phyloP scores from a whole-genome alignment of 257 asterid species.

The Solanum virginianum region DNA sequence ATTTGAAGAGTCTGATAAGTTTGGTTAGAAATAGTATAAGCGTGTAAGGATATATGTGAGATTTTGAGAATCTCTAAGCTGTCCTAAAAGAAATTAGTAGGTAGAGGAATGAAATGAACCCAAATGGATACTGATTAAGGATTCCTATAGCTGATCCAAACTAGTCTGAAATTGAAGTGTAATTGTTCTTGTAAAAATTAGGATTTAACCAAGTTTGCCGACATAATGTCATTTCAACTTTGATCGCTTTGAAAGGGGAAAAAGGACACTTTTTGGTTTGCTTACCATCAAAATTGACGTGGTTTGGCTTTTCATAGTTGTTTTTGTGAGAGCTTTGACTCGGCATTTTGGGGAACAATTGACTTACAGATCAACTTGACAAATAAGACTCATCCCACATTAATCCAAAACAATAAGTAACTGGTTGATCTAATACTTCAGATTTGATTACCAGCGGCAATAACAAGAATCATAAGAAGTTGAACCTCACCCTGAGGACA shows the following conservation, averaged over 20 bases:
- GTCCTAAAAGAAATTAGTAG: background rate
- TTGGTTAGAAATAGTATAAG: background rate
- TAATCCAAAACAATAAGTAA: background rate
- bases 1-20: background rate
- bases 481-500: constrained; percentile 50
- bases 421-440: background rate
- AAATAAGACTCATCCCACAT: background rate
- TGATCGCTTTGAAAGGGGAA: background rate
- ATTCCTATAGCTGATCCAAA: background rate
- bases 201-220: background rate
- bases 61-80: background rate
- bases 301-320: background rate
- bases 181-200: background rate
- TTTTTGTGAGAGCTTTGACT: background rate
- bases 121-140: background rate
- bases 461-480: background rate
- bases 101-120: background rate
- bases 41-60: no score
- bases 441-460: background rate
- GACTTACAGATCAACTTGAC: background rate
- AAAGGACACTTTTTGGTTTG: background rate
- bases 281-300: background rate
- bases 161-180: background rate
- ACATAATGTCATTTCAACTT: background rate
- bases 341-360: background rate